phyloP scores from a whole-genome alignment of 306 rosid species.

The Vigna reflexopilosa region DNA sequence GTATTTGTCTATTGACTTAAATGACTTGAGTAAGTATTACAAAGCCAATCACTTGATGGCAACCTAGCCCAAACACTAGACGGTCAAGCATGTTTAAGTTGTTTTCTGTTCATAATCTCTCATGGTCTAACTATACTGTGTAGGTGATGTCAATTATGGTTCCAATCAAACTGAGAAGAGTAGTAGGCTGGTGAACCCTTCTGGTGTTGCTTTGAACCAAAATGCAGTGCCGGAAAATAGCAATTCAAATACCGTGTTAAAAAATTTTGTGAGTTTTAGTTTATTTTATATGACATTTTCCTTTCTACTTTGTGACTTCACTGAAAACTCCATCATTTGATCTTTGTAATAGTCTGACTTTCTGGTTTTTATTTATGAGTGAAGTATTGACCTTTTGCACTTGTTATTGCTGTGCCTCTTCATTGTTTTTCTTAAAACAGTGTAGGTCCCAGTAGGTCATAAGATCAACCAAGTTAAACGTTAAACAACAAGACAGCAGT shows the following conservation, averaged over 20 bases:
- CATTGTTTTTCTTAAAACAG: conserved; percentile 27
- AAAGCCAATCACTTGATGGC: conserved; percentile 34
- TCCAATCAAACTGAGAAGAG: conserved; percentile 56
- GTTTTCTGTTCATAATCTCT: conserved; percentile 37
- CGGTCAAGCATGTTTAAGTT: conserved; percentile 16
- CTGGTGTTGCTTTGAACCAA: conserved; percentile 48
- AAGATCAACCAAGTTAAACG: conserved; percentile 20
- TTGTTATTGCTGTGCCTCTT: background rate
- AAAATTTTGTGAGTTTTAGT: conserved; percentile 62
- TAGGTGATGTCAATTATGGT: conserved; percentile 59
- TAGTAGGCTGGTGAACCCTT: conserved; percentile 49
- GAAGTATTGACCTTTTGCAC: conserved; percentile 8
- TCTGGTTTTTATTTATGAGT: conserved; percentile 14
- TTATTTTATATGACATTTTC: conserved; percentile 20
- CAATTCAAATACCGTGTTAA: conserved; percentile 49
- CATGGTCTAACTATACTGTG: conserved; percentile 44
- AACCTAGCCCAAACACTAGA: conserved; percentile 7
- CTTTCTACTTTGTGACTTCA: conserved; percentile 24
- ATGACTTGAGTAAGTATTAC: background rate
- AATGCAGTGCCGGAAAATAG: conserved; percentile 51
- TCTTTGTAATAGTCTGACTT: background rate
- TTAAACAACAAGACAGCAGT: conserved; percentile 5
- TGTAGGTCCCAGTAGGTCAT: conserved; percentile 28
- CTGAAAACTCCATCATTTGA: conserved; percentile 11
- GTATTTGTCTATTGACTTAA: conserved; percentile 8